A percentile compares a stretch with the other conserved stretches of the same genome.
These are phyloP conservation scores for Cutaneotrichosporon cyanovorans DNA, from an alignment of 1,284 basidiomycete genomes.

Conservation along the genomic window DNA sequence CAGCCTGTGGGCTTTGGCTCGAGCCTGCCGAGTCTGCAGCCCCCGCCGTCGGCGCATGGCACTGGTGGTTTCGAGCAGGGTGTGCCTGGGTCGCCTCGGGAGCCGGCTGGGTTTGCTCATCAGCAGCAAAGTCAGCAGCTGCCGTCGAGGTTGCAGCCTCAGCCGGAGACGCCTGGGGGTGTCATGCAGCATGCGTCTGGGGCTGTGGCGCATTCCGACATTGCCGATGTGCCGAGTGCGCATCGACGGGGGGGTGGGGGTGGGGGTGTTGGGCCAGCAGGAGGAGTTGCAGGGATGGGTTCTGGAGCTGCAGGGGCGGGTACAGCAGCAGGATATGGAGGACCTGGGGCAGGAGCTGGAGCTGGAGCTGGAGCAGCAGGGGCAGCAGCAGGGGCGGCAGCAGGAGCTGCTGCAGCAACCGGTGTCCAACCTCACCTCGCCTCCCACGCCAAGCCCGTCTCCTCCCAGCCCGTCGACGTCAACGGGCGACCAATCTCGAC, in stretches of 20 bases:
- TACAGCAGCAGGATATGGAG: constrained; percentile 17
- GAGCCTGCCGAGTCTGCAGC: constrained; percentile 68
- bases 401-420: background rate
- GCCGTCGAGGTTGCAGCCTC: constrained; percentile 34
- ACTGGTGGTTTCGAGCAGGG: constrained; percentile 7
- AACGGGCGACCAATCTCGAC: background rate
- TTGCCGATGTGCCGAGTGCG: constrained; percentile 42
- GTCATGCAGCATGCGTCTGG: constrained; percentile 44
- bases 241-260: constrained; percentile 41
- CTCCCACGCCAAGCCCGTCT: background rate
- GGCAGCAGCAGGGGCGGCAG: constrained; percentile 6
- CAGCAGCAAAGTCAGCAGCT: no score
- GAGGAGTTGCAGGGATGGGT: constrained; percentile 20
- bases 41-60: constrained; percentile 56
- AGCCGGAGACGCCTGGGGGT: constrained; percentile 19
- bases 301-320: background rate
- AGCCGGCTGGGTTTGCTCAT: constrained; percentile 47
- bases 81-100: constrained; percentile 34
- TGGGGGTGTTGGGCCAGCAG: constrained; percentile 15
- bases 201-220: constrained; percentile 34
- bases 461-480: background rate
- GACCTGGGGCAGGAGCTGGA: background rate
- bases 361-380: constrained; percentile 13
- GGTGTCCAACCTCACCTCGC: background rate
- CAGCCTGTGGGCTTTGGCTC: constrained; percentile 58